Base-by-base conservation (phyloP, 257 asterid genomes). In the Solanum sparsipilum region DNA sequence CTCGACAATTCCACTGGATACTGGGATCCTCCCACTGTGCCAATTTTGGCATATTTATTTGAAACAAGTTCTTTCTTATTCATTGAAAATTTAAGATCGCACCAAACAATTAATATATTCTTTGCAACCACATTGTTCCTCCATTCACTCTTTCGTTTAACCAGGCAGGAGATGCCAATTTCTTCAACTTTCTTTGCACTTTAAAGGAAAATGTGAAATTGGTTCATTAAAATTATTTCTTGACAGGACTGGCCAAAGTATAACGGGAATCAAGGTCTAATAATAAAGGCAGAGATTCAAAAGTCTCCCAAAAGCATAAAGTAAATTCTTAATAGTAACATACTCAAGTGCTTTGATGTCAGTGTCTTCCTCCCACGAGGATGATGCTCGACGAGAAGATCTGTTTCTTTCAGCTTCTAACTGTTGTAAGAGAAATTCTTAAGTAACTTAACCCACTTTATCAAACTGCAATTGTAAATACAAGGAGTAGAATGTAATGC, bases 271-370 rank as follows among this genome's bases (percentile, higher is more conserved):
- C 84, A n/a, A 31, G 60, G 84, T 78, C 87, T 35, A 9, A 48
- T 38, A 36, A 63, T n/a, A 2, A 60, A 73, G 83, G 52, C 0
- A 74, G 20, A 36, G 52, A 74, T 74, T 36, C 83, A 74, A 0
- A 74, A 36, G 83, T 36, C 52, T 21, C 12, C 83, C 52, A 74
- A 44, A 74, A 36, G 83, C 56, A 21, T 75, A 36, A 75, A 75
- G 21, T 39, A 89, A 48, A 9, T 86, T 32, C 41, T 74, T 74
- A 87, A 85, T 48, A 34, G 68, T 31, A 87, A 92, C 98, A 89
- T 97, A 97, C 99, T 97, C 99, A n/a, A 97, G 99, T 70, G 97
- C 87, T 92, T 94, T 97, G 88, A 97, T 95, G 93, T 97, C 99
- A 72, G 98, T 38, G 71, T 96, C 99, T 92, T 96, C 99, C 91